A percentile compares a stretch with the other conserved stretches of the same genome.
Conservation (phyloP, 2,329 filamentous ascomycete genomes). For the Fusarium staphyleae region DNA sequence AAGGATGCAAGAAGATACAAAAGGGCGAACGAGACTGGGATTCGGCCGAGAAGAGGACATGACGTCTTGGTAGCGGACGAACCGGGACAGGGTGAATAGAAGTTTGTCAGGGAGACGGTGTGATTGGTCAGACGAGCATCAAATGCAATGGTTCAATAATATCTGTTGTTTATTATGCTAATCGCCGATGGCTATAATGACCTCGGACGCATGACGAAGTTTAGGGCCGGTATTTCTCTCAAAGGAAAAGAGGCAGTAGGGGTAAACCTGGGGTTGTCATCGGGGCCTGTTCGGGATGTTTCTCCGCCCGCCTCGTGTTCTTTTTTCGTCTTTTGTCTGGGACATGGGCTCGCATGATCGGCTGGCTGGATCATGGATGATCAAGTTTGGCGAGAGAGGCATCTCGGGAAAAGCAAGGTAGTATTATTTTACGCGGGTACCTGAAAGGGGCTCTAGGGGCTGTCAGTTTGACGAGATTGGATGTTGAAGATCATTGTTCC, state of each 20-base stretch:
- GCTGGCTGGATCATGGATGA: slow-evolving; percentile 15
- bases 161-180: not conserved
- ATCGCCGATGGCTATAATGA: no score
- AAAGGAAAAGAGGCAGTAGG: slow-evolving; percentile 13
- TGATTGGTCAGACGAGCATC: slow-evolving; percentile 19
- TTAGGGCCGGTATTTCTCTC: no score
- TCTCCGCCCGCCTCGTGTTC: slow-evolving; percentile 34
- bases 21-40: no score
- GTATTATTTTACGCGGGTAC: no score
- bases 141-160: not conserved
- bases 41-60: not conserved
- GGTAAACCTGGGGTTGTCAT: slow-evolving; percentile 34
- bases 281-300: no score
- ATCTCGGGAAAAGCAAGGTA: not conserved
- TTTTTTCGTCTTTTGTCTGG: slow-evolving; percentile 22
- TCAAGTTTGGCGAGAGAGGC: slow-evolving; percentile 2
- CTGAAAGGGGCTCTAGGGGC: no score
- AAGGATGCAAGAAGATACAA: not conserved
- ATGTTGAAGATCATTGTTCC: no score
- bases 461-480: no score
- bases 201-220: slow-evolving; percentile 14
- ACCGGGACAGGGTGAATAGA: not conserved
- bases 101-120: no score
- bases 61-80: no score
- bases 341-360: slow-evolving; percentile 26